Evolutionary conservation across 345 rosid genomes (phyloP).

Genomic region (Cardamine chenopodiifolia): DNA sequence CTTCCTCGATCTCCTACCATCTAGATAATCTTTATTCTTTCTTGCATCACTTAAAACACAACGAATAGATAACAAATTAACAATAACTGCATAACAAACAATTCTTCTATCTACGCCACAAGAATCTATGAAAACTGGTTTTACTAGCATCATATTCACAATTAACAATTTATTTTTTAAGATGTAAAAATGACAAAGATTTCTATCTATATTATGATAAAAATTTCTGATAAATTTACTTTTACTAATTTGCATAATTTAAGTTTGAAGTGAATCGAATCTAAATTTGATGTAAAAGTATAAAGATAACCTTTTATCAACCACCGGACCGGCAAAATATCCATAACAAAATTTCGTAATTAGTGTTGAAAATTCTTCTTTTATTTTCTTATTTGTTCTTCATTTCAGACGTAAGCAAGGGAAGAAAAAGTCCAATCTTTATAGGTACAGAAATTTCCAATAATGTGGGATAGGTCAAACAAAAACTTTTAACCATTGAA

Average conservation of each 20-base stretch:
- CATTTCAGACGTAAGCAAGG: background rate
- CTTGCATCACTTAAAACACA: background rate
- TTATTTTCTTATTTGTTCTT: background rate
- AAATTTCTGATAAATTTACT: background rate
- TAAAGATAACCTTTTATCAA: background rate
- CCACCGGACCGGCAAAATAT: background rate
- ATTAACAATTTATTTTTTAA: background rate
- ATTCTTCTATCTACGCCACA: background rate
- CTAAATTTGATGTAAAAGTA: background rate
- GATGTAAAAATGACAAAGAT: background rate
- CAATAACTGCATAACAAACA: background rate
- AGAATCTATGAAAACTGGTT: background rate
- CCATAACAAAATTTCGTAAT: background rate
- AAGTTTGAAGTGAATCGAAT: background rate
- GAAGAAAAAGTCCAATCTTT: background rate
- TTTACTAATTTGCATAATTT: background rate
- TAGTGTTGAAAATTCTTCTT: background rate
- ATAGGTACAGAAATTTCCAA: constrained; percentile 14
- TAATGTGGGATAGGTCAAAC: constrained; percentile 29
- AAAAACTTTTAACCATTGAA: constrained; percentile 2
- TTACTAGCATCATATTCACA: background rate
- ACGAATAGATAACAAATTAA: too few relatives aligned
- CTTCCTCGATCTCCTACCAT: background rate
- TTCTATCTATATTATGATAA: background rate
- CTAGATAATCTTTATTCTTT: too few relatives aligned